Evolutionary conservation across 106 monocot genomes (phyloP).

Genomic region (Platanthera guangdongensis): DNA sequence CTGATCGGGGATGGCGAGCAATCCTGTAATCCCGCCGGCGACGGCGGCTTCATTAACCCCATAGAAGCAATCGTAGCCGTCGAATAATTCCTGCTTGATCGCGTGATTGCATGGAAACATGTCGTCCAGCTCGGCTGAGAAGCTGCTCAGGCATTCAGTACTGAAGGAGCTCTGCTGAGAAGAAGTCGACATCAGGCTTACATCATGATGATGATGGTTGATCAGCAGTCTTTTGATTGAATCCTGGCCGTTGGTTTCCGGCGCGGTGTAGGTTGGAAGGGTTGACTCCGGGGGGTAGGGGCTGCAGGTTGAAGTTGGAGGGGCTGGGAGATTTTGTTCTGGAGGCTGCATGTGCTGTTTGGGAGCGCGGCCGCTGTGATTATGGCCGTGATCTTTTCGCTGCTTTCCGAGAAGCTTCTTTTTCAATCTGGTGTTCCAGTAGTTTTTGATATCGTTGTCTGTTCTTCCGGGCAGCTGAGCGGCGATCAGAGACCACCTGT

Average conservation of each 20-base stretch:
- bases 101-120: slow-evolving; percentile 17
- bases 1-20: neutral
- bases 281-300: neutral
- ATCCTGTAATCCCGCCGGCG: slow-evolving; percentile 6
- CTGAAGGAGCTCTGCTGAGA: neutral
- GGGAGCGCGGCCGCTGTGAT: neutral
- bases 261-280: neutral
- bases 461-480: slow-evolving; percentile 81
- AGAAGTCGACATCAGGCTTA: neutral
- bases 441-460: slow-evolving; percentile 89
- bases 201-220: neutral
- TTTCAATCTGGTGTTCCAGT: slow-evolving; percentile 91
- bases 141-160: neutral
- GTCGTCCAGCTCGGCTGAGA: slow-evolving; percentile 35
- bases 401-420: slow-evolving; percentile 43
- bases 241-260: neutral
- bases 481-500: slow-evolving; percentile 88
- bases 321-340: neutral
- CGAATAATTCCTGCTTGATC: neutral
- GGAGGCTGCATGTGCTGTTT: neutral
- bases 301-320: neutral
- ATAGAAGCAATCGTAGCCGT: slow-evolving; percentile 12
- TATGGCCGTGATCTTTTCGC: neutral
- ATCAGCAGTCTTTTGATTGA: neutral
- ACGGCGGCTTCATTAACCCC: neutral